Conservation (phyloP, 2,329 filamentous ascomycete species). For the Geosmithia putterillii region DNA sequence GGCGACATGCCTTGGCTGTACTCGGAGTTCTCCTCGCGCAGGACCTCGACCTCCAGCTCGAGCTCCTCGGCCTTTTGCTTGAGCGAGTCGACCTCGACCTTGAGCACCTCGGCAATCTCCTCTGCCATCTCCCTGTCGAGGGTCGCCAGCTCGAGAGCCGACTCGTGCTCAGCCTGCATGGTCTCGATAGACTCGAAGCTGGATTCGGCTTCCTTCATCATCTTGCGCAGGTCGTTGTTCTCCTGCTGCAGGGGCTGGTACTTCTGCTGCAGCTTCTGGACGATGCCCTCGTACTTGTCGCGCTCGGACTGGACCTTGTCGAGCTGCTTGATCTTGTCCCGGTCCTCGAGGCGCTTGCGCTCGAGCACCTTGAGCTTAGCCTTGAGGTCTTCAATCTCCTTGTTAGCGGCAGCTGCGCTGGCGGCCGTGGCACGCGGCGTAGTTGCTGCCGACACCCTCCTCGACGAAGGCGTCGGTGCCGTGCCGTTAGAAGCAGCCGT, state of each 20-base stretch:
- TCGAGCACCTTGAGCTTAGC: conserved; percentile 79
- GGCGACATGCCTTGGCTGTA: conserved; percentile 73
- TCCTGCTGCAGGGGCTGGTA: conserved; percentile 78
- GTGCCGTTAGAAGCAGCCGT: conserved; percentile 22
- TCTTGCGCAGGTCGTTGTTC: conserved; percentile 60
- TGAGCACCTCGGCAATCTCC: conserved; percentile 73
- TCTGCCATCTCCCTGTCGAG: conserved; percentile 95
- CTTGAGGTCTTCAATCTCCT: conserved; percentile 78
- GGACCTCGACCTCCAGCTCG: conserved; percentile 75
- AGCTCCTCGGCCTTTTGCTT: conserved; percentile 72
- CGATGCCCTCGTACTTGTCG: conserved; percentile 70
- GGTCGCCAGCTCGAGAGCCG: conserved; percentile 72
- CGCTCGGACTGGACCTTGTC: conserved; percentile 66
- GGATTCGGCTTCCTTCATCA: conserved; percentile 63
- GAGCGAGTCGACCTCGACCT: conserved; percentile 66
- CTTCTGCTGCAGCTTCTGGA: conserved; percentile 83
- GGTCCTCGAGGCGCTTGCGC: conserved; percentile 73
- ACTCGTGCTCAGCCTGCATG: conserved; percentile 73
- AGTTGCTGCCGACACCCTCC: conserved; percentile 9
- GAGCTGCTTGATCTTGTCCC: conserved; percentile 69
- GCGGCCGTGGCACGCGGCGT: conserved; percentile 27
- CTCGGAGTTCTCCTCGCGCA: conserved; percentile 78
- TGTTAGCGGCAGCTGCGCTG: conserved; percentile 38
- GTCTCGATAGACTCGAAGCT: conserved; percentile 56
- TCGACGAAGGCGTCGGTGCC: conserved; percentile 5